Evolutionary conservation across 2,329 filamentous ascomycete genomes (phyloP).

Genomic region (Penicillium digitatum): DNA sequence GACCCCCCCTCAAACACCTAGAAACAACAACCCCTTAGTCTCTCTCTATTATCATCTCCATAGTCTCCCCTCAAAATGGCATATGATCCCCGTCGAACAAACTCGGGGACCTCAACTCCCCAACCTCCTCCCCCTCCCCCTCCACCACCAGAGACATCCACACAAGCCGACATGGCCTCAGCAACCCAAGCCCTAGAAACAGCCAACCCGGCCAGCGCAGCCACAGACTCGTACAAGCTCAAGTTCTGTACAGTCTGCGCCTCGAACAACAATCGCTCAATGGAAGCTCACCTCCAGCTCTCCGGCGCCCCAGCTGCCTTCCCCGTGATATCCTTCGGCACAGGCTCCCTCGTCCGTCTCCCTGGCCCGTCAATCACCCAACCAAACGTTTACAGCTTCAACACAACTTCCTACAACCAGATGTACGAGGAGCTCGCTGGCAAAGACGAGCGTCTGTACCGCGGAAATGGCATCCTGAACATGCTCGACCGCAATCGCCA

Average conservation of each 20-base stretch:
- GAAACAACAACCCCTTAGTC: slow-evolving; percentile 8
- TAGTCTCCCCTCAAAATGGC: slow-evolving; percentile 40
- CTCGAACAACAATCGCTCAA: slow-evolving; percentile 98
- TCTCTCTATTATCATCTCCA: slow-evolving; percentile 13
- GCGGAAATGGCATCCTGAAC: slow-evolving; percentile 85
- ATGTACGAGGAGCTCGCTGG: slow-evolving; percentile 88
- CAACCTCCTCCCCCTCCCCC: slow-evolving; percentile 50
- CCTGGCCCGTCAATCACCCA: slow-evolving; percentile 87
- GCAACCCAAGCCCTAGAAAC: slow-evolving; percentile 9
- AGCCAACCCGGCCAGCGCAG: background rate
- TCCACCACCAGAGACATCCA: slow-evolving; percentile 33
- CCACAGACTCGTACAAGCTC: slow-evolving; percentile 69
- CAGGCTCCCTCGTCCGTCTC: slow-evolving; percentile 86
- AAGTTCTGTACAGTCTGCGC: slow-evolving; percentile 99
- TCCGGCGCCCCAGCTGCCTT: slow-evolving; percentile 77
- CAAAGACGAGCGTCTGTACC: slow-evolving; percentile 85
- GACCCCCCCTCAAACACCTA: slow-evolving; percentile 7
- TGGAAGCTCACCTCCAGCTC: slow-evolving; percentile 96
- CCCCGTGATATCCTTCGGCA: slow-evolving; percentile 97
- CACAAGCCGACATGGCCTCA: slow-evolving; percentile 24
- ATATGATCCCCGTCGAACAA: slow-evolving; percentile 50
- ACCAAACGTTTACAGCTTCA: slow-evolving; percentile 97
- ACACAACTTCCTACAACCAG: slow-evolving; percentile 88
- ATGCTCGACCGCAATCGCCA: slow-evolving; percentile 91
- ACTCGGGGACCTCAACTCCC: slow-evolving; percentile 43